phyloP scores from a whole-genome alignment of 495 filamentous ascomycete genomes.

The Parathielavia appendiculata region DNA sequence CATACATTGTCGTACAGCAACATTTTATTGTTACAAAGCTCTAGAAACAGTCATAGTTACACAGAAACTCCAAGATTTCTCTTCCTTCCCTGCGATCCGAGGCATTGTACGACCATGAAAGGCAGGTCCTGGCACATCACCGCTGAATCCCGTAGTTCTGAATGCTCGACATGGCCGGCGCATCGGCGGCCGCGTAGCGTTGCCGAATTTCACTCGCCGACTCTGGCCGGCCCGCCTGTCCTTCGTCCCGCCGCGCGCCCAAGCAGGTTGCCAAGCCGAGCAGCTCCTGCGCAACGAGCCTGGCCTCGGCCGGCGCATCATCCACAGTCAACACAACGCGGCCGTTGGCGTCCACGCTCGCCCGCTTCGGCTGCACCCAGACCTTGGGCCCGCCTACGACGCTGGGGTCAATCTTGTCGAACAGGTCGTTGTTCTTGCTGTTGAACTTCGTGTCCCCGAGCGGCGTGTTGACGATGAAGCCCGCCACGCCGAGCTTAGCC shows the following conservation, averaged over 20 bases:
- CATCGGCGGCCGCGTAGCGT: neutral
- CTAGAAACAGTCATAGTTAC: neutral
- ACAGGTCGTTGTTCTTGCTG: conserved; percentile 24
- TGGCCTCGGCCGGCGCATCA: conserved; percentile 41
- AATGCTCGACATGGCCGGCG: conserved; percentile 10
- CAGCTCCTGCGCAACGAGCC: conserved; percentile 49
- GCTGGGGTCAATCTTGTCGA: conserved; percentile 49
- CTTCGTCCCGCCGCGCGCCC: conserved; percentile 21
- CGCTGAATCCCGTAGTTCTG: conserved; percentile 2
- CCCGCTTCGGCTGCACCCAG: conserved; percentile 53
- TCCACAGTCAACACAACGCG: conserved; percentile 48
- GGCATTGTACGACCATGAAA: neutral
- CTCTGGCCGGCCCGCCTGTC: conserved; percentile 1
- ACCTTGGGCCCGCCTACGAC: conserved; percentile 62
- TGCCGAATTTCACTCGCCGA: neutral
- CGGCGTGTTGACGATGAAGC: conserved; percentile 39
- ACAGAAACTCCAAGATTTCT: neutral
- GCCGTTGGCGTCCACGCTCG: conserved; percentile 56
- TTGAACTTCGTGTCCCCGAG: conserved; percentile 30
- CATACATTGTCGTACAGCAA: neutral
- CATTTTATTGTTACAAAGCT: conserved; percentile 1
- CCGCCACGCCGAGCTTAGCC: conserved; percentile 43
- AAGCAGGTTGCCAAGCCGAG: conserved; percentile 32
- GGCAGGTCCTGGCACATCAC: neutral
- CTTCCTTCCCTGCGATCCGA: neutral